Base-by-base conservation (phyloP, 768 basidiomycete species). In the Pulveroboletus sp. region DNA sequence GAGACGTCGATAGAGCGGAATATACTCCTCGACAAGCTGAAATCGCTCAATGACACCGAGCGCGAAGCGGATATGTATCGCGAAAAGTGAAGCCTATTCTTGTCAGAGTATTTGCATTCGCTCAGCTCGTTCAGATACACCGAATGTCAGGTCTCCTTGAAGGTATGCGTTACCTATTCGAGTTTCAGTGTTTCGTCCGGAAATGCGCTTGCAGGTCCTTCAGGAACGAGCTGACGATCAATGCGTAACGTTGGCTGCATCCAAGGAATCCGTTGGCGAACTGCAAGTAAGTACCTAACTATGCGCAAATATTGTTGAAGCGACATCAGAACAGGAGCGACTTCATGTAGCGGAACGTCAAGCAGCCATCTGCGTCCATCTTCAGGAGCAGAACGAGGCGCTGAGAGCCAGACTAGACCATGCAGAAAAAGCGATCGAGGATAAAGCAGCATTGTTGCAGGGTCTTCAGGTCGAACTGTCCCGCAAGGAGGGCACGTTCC, bases 181-280 rank as follows among this genome's bases (percentile, higher is more conserved):
- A 40, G 8, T 17, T 13, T 6, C 17, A 10, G 27, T 1, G n/a
- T 23, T 17, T 44, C 40, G 17, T 25, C 47, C 47, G 9, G 25
- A 35, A 51, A 3, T 12, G 21, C n/a, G 2, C 25, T 31, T 38
- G 17, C 50, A 80, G 75, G 63, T 72, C 32, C 67, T 82, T 14
- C 77, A 84, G 57, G 81, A 85, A 45, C 75, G 81, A 21, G 79
- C 78, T 44, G 82, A 85, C 12, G 75, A 80, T 14, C 82, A 84
- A 53, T 62, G 72, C 1, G 66, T 78, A 6, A 77, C 79, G 2
- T 63, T 82, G 40, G 72, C 74, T 21, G 62, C 82, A 20, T 73
- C 78, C 7, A 81, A 79, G 55, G 82, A 85, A 50, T 69, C 76
- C 6, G 62, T 73, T 17, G 78, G 73, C 2, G 79, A 84, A 56